Conservation (phyloP, 441 rosid genomes). For the Monsonia emarginata region DNA sequence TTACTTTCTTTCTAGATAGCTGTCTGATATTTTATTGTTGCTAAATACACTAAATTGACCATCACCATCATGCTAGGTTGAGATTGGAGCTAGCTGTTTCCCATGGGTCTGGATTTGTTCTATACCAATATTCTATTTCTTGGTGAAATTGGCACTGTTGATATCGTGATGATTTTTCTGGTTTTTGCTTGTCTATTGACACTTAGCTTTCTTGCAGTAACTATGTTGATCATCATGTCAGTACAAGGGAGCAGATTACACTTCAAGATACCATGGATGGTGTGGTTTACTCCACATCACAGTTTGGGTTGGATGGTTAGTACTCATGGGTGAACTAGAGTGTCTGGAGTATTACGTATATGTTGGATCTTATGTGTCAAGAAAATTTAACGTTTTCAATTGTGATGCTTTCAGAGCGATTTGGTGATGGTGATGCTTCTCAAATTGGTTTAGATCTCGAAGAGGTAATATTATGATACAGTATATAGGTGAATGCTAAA, state of each 20-base stretch:
- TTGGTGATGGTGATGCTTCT: conserved; percentile 93
- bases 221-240: conserved; percentile 90
- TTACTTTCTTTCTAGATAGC: background rate
- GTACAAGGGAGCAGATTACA: conserved; percentile 95
- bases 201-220: conserved; percentile 45
- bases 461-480: conserved; percentile 66
- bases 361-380: conserved; percentile 2
- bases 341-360: conserved; percentile 7
- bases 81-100: background rate
- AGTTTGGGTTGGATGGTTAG: conserved; percentile 96
- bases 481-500: background rate
- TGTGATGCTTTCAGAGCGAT: conserved; percentile 58
- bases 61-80: background rate
- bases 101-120: background rate
- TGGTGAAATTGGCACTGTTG: background rate
- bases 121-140: background rate
- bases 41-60: background rate
- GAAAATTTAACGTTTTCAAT: conserved; percentile 16
- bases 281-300: conserved; percentile 80
- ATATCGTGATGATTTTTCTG: background rate
- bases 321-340: conserved; percentile 19
- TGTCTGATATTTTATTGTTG: background rate
- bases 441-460: conserved; percentile 87
- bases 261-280: conserved; percentile 98
- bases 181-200: conserved; percentile 14